Percentiles rank a stretch among this genome's conserved stretches.
Evolutionary conservation across 2,329 filamentous ascomycete genomes (phyloP).

Genomic region (Fusarium sp.): DNA sequence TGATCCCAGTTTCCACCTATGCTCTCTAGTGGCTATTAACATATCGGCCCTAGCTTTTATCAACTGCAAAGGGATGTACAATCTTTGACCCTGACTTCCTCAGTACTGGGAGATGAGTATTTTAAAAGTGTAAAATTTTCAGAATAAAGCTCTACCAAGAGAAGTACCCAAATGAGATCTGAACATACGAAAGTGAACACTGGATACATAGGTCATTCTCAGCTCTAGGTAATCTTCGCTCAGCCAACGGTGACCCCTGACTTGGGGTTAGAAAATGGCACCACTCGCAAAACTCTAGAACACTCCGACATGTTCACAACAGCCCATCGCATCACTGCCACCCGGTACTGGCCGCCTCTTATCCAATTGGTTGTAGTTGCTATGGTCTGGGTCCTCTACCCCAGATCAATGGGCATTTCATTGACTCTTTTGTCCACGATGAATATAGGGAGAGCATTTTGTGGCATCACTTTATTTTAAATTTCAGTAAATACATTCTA

Average conservation of each 20-base stretch:
- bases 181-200: background rate
- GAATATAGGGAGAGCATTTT: conserved; percentile 19
- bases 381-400: conserved; percentile 18
- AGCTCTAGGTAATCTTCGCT: background rate
- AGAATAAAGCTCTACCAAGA: background rate
- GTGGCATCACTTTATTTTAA: conserved; percentile 4
- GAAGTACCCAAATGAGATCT: background rate
- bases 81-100: background rate
- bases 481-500: background rate
- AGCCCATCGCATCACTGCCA: conserved; percentile 35
- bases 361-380: background rate
- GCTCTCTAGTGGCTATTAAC: background rate
- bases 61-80: background rate
- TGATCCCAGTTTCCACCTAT: background rate
- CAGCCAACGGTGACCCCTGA: background rate
- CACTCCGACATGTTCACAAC: conserved; percentile 27
- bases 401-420: conserved; percentile 32
- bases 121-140: background rate
- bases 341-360: conserved; percentile 11
- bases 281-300: conserved; percentile 38
- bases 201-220: background rate
- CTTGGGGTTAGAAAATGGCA: conserved; percentile 26
- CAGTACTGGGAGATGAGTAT: background rate
- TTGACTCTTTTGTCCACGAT: background rate
- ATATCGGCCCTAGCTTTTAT: background rate